Evolutionary conservation across 306 rosid genomes (phyloP), one percentile per base, ranked within the genome.

Genomic region (Castanospermum australe): DNA sequence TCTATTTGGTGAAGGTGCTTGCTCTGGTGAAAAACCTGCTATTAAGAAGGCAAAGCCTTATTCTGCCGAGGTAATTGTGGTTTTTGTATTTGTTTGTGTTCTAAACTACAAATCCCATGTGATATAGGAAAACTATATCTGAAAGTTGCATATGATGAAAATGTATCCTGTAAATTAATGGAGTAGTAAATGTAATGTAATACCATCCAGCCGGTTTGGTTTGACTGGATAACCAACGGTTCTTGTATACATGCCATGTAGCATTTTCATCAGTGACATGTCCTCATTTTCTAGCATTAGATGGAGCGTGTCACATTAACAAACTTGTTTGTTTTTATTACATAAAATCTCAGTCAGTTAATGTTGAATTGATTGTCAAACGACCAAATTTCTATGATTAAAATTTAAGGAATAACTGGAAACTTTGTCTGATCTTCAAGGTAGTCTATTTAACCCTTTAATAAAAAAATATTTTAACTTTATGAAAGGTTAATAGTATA

Each of bases 1-100:
- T 42, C 83, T 93, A 59, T 96, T 93, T 78, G 98, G 99, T 33
- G 98, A 91, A 84, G 99, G 96, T 8, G 92, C 99, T 62, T 89
- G 91, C 80, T 93, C 98, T 5, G 98, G 97, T 67, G 99, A 93
- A 81, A 92, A 77, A 78, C 87, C 89, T 55, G 64, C 81, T 12
- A 41, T 85, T 81, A 93, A 81, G 90, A 96, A 89, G 91, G 51
- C 86, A 56, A 96, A 90, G 67, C 91, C 94, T 63, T 90, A 93
- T 80, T 93, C 98, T 33, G 87, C 93, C 0, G 99, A 96, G 99
- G 99, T 96, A 82, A 62, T 55, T 75, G 3, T 67, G 67, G 20
- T 68, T 62, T 15, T 57, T 56, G 33, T 66, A 45, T 66, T 73
- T 63, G 25, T 67, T 20, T 12, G 22, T 17, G 8, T 68, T 77